These are phyloP conservation scores for Endocladia muricata DNA, from an alignment of 31 red algal genomes.

Conservation along the genomic window DNA sequence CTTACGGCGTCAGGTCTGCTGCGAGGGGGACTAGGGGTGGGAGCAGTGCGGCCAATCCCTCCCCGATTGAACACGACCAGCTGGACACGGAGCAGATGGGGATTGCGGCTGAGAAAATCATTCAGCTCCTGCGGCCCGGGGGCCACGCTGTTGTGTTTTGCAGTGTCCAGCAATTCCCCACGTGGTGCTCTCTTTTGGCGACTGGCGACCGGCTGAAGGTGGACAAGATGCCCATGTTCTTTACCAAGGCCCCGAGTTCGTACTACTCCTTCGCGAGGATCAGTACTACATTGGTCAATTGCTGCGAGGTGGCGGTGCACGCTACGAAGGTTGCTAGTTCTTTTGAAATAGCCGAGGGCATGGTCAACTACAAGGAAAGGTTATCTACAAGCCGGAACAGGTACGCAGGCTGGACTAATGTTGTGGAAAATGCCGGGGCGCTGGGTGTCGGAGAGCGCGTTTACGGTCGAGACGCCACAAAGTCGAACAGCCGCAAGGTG, in stretches of 20 bases:
- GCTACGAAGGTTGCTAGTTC: not conserved
- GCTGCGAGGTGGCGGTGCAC: slow-evolving; percentile 8
- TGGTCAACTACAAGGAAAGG: slow-evolving; percentile 13
- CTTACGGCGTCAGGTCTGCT: not conserved
- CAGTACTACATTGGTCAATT: not conserved
- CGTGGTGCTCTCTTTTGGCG: not conserved
- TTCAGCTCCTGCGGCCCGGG: not conserved
- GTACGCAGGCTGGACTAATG: not conserved
- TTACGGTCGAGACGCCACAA: not conserved
- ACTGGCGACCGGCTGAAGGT: not conserved
- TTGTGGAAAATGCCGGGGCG: too few relatives aligned
- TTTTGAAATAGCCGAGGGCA: slow-evolving; percentile 4
- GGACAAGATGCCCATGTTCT: slow-evolving; percentile 17
- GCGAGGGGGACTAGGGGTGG: not conserved
- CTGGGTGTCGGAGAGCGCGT: not conserved
- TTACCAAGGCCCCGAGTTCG: not conserved
- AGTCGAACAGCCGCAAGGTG: not conserved
- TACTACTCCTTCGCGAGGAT: not conserved
- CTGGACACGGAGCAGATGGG: not conserved
- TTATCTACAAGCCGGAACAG: not conserved
- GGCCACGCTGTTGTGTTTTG: slow-evolving; percentile 10
- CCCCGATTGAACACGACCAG: not conserved
- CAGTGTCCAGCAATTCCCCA: not conserved
- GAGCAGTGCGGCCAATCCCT: not conserved
- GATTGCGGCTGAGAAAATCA: not conserved